These are phyloP conservation scores for Diaporthe humulicola DNA, from an alignment of 2,329 filamentous ascomycete species.

Conservation along the genomic window DNA sequence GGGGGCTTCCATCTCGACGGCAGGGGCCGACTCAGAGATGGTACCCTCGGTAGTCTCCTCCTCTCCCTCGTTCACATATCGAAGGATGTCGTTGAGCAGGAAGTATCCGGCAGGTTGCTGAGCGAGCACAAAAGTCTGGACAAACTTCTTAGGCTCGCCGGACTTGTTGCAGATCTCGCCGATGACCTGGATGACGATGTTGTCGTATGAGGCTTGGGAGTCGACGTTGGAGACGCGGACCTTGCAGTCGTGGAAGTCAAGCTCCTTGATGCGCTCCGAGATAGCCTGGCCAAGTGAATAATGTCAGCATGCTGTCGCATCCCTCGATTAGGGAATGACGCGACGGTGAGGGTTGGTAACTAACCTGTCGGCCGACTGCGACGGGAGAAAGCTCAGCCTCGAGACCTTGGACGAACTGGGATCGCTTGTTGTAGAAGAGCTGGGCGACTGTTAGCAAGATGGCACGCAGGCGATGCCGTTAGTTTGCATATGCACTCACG, in stretches of 20 bases:
- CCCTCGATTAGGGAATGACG: not conserved
- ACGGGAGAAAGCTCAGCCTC: slow-evolving; percentile 92
- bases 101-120: slow-evolving; percentile 98
- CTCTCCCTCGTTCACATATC: slow-evolving; percentile 88
- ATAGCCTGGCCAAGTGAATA: slow-evolving; percentile 73
- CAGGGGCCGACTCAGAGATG: slow-evolving; percentile 38
- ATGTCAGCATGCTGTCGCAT: slow-evolving; percentile 12
- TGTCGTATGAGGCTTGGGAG: slow-evolving; percentile 90
- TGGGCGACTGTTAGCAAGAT: slow-evolving; percentile 46
- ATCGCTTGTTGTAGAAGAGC: slow-evolving; percentile 97
- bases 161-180: slow-evolving; percentile 97
- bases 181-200: slow-evolving; percentile 98
- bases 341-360: slow-evolving; percentile 49
- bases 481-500: slow-evolving; percentile 58
- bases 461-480: not conserved
- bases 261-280: slow-evolving; percentile 91
- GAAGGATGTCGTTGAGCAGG: slow-evolving; percentile 97
- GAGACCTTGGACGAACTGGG: slow-evolving; percentile 91
- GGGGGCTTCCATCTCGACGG: slow-evolving; percentile 46
- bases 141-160: slow-evolving; percentile 92
- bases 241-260: slow-evolving; percentile 98
- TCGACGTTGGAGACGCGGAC: slow-evolving; percentile 98
- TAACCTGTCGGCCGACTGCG: slow-evolving; percentile 87
- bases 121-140: slow-evolving; percentile 97
- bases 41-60: slow-evolving; percentile 70